Evolutionary conservation across 345 rosid species (phyloP), one percentile per base, ranked within the genome.

Genomic region (Heritiera fomes): DNA sequence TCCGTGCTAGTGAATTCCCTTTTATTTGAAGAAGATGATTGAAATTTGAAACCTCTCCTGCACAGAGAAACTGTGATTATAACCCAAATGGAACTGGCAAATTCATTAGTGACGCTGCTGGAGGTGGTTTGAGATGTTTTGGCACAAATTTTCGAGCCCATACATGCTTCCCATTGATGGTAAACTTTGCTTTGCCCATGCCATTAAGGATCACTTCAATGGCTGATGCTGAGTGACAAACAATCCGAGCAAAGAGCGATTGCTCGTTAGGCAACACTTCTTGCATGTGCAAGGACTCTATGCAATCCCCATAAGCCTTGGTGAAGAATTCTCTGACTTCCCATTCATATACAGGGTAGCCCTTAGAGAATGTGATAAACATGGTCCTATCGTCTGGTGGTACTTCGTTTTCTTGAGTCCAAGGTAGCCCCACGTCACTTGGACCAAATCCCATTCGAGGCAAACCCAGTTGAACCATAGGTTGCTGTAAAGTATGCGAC

Each of bases 81-180:
- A 40, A 2, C 28, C 47, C 23, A 66, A 41, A 18, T 9, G 20
- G 11, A 61, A 11, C 43, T 12, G 43, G 67, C 47, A 50, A 32
- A 28, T 32, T 15, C 59, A 60, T 13, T 47, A 72, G 30, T 50
- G 75, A 66, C 40, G 12, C 17, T 23, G 64, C 20, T 17, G 74
- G 74, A 15, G 76, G 28, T 11, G 67, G 6, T 14, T 53, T 75
- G 2, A 77, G 70, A 7, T 61, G 80, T 41, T 91, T 88, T 0
- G 90, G 89, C 2, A 87, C 85, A 38, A 79, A 91, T 80, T 88
- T 89, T 28, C 95, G 68, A 34, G 84, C 91, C 93, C 95, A 91
- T 0, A 88, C 93, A 67, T 91, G 93, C 77, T 91, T 91, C 43
- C 93, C 91, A 8, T 91, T 91, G 81, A 91, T 89, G 73, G 69